These are phyloP conservation scores for Colletotrichum endophyticum DNA, from an alignment of 2,329 filamentous ascomycete genomes.

Conservation along the genomic window DNA sequence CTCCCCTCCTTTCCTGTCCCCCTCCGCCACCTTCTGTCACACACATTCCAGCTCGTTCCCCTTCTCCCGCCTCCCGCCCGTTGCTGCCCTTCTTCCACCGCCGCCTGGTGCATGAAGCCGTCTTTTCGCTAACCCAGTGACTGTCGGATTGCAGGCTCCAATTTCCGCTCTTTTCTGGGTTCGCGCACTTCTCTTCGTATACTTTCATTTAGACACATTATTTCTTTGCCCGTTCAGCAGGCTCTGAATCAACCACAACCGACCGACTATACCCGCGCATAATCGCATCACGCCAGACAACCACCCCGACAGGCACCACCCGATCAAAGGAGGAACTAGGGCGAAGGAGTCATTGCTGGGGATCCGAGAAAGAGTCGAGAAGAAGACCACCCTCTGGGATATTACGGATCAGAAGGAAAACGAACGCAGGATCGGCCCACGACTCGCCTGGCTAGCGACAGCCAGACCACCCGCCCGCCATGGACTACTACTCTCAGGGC, in stretches of 20 bases:
- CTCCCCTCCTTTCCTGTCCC: slow-evolving; percentile 11
- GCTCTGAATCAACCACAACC: slow-evolving; percentile 50
- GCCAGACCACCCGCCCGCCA: slow-evolving; percentile 27
- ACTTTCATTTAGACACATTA: slow-evolving; percentile 34
- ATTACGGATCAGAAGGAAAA: slow-evolving; percentile 11
- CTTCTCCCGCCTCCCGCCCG: slow-evolving; percentile 15
- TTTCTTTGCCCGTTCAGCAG: slow-evolving; percentile 52
- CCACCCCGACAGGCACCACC: background rate
- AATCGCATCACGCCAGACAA: background rate
- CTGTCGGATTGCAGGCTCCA: slow-evolving; percentile 35
- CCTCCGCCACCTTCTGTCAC: slow-evolving; percentile 24
- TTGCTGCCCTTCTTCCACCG: slow-evolving; percentile 14
- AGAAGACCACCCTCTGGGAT: slow-evolving; percentile 17
- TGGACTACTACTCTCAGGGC: slow-evolving; percentile 35
- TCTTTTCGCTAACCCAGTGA: slow-evolving; percentile 18
- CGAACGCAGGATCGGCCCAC: background rate
- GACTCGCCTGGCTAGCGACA: slow-evolving; percentile 7
- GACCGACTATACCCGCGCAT: slow-evolving; percentile 8
- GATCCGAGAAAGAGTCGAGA: slow-evolving; percentile 20
- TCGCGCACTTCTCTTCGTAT: slow-evolving; percentile 28
- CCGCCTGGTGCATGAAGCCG: slow-evolving; percentile 34
- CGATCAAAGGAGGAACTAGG: background rate
- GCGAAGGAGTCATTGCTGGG: background rate
- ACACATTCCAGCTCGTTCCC: slow-evolving; percentile 20
- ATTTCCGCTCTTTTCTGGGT: slow-evolving; percentile 32